Percentiles rank a stretch among this genome's conserved stretches.
Evolutionary conservation across 208 protist genomes (phyloP).

Genomic region (Naegleria gruberi): DNA sequence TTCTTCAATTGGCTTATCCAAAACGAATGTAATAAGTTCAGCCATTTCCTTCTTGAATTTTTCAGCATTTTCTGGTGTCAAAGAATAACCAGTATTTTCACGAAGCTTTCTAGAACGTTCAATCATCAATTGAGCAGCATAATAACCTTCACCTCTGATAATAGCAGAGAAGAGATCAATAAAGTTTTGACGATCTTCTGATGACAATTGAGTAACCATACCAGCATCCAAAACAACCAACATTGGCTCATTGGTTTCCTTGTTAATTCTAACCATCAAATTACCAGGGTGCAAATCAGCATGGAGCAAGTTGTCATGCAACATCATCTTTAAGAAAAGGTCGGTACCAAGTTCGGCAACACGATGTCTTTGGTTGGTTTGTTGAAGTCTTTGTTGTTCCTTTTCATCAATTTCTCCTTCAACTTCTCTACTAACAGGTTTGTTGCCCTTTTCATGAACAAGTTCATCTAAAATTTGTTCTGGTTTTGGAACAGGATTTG

Average conservation of each 20-base stretch:
- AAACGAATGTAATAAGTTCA: constrained; percentile 26
- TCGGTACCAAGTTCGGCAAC: constrained; percentile 68
- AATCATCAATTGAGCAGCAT: constrained; percentile 76
- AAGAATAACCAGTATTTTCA: neutral
- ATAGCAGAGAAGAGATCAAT: constrained; percentile 78
- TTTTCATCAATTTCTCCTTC: neutral
- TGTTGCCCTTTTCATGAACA: neutral
- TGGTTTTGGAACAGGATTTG: neutral
- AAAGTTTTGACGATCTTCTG: constrained; percentile 75
- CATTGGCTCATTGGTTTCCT: constrained; percentile 32
- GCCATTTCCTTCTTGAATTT: constrained; percentile 26
- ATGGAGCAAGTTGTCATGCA: constrained; percentile 85
- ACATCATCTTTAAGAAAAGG: constrained; percentile 86
- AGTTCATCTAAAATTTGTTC: neutral
- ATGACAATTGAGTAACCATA: constrained; percentile 68
- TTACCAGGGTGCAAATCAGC: constrained; percentile 85
- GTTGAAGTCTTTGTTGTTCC: neutral
- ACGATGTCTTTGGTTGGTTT: neutral
- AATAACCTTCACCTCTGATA: constrained; percentile 63
- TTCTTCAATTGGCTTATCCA: constrained; percentile 24
- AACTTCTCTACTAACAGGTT: neutral
- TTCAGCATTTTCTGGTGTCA: constrained; percentile 40
- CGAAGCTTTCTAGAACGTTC: constrained; percentile 50
- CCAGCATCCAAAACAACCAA: constrained; percentile 76
- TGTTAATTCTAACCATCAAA: neutral